phyloP scores from a whole-genome alignment of 1,284 basidiomycete species.

The Cryptococcus sp. region DNA sequence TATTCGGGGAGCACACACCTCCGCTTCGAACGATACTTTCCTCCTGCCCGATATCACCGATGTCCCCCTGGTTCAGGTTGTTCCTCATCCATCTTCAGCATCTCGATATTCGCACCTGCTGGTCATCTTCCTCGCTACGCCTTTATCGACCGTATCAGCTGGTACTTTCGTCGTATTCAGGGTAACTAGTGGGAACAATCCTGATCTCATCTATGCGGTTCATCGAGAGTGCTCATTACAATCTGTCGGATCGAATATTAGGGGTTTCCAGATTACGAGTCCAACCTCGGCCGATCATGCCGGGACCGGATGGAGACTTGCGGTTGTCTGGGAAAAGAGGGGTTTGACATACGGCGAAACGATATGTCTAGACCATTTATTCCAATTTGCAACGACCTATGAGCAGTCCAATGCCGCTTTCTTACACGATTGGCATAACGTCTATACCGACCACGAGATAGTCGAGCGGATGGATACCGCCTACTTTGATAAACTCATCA shows the following conservation, averaged over 20 bases:
- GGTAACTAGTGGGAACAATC: conserved; percentile 15
- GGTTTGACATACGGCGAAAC: conserved; percentile 24
- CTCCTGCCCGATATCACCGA: conserved; percentile 13
- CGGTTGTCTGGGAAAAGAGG: conserved; percentile 48
- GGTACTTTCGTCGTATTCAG: conserved; percentile 47
- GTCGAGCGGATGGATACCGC: conserved; percentile 74
- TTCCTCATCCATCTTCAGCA: conserved; percentile 29
- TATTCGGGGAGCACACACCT: conserved; percentile 5
- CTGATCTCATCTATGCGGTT: conserved; percentile 37
- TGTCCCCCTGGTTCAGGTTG: conserved; percentile 36
- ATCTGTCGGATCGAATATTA: conserved; percentile 33
- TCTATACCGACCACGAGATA: conserved; percentile 16
- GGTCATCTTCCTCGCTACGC: conserved; percentile 41
- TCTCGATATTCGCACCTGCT: conserved; percentile 42
- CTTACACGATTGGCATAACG: conserved; percentile 36
- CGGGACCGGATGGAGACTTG: conserved; percentile 44
- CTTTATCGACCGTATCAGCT: conserved; percentile 26
- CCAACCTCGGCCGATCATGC: conserved; percentile 24
- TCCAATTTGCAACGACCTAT: conserved; percentile 36
- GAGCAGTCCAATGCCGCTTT: conserved; percentile 12
- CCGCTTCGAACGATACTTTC: conserved; percentile 6
- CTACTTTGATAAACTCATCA: conserved; percentile 75
- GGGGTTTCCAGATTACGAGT: conserved; percentile 46
- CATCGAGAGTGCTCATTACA: conserved; percentile 25
- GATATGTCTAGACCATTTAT: conserved; percentile 31